Evolutionary conservation across 2,329 filamentous ascomycete species (phyloP).

Genomic region (Didymella lethalis): DNA sequence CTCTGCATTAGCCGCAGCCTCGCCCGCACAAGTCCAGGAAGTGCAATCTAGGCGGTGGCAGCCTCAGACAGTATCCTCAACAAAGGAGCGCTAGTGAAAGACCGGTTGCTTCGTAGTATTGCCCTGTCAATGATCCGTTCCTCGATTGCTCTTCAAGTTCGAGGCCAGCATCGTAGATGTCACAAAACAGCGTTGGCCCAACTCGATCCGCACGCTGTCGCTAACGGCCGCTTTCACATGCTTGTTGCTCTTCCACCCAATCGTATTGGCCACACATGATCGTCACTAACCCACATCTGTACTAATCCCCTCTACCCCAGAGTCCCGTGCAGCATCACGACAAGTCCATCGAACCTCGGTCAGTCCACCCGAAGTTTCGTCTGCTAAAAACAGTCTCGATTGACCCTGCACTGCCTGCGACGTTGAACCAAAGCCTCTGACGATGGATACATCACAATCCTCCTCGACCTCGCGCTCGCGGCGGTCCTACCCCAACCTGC

Average conservation of each 20-base stretch:
- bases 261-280: slow-evolving; percentile 18
- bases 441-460: slow-evolving; percentile 36
- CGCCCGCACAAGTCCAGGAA: slow-evolving; percentile 1
- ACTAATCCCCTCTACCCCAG: slow-evolving; percentile 28
- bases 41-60: slow-evolving; percentile 1
- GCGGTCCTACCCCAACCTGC: slow-evolving; percentile 66
- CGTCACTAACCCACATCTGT: slow-evolving; percentile 25
- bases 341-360: slow-evolving; percentile 37
- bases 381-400: slow-evolving; percentile 14
- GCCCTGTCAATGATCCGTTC: background rate
- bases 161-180: background rate
- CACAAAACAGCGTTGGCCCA: background rate
- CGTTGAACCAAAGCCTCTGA: background rate
- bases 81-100: slow-evolving; percentile 1
- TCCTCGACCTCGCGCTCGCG: slow-evolving; percentile 47
- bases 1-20: slow-evolving; percentile 17
- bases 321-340: slow-evolving; percentile 29
- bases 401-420: background rate
- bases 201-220: background rate
- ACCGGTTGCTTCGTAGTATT: background rate
- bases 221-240: slow-evolving; percentile 31
- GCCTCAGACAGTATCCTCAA: slow-evolving; percentile 7
- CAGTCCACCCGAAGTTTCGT: slow-evolving; percentile 26
- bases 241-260: too few relatives aligned
- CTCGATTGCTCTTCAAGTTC: background rate